These are phyloP conservation scores for Mychonastes homosphaera DNA, from an alignment of 139 green algal species.

Conservation along the genomic window DNA sequence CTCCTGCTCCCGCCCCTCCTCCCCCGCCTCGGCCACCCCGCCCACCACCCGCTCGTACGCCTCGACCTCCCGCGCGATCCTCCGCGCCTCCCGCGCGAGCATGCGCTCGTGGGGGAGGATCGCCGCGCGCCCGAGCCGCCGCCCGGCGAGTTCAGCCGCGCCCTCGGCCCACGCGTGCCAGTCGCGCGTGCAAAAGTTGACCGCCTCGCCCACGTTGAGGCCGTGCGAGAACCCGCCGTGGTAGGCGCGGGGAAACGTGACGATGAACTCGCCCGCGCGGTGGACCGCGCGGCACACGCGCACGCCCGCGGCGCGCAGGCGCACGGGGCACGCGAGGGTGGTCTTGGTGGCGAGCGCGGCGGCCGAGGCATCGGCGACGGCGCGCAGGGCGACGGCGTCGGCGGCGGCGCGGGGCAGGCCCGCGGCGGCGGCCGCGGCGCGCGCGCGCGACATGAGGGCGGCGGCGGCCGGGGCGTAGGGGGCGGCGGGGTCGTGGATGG, in stretches of 20 bases:
- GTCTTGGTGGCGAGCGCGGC: too few species aligned
- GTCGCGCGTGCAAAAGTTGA: conserved; percentile 79
- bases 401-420: too few species aligned
- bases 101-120: neutral
- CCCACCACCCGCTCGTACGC: conserved; percentile 36
- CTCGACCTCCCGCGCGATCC: conserved; percentile 25
- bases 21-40: neutral
- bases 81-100: conserved; percentile 18
- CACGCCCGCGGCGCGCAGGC: conserved; percentile 33
- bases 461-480: neutral
- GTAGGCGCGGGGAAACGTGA: conserved; percentile 82
- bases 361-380: neutral
- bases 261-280: conserved; percentile 64
- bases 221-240: conserved; percentile 73
- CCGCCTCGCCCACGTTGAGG: conserved; percentile 80
- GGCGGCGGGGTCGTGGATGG: neutral
- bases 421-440: too few species aligned
- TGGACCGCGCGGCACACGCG: conserved; percentile 53
- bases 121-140: neutral
- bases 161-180: conserved; percentile 31
- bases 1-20: neutral
- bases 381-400: neutral
- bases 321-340: neutral
- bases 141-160: neutral
- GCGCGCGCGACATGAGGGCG: too few species aligned